Conservation (phyloP, 495 filamentous ascomycete genomes). For the Cryomyces antarcticus region DNA sequence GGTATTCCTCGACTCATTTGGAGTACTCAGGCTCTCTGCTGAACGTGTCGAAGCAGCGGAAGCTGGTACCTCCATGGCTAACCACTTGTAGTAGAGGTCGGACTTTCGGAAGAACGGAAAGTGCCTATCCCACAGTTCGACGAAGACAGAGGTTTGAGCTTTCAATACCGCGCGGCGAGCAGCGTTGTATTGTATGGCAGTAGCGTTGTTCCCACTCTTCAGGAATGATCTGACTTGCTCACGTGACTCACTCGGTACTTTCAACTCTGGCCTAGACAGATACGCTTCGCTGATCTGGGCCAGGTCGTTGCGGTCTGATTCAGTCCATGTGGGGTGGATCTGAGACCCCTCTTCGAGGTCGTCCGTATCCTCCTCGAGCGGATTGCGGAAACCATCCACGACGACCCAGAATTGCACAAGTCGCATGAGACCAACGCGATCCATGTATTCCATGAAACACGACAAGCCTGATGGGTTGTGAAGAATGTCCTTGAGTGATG, state of each 20-base stretch:
- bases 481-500: conserved; percentile 60
- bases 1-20: too few species aligned
- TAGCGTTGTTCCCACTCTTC: conserved; percentile 51
- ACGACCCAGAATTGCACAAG: conserved; percentile 98
- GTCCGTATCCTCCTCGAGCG: conserved; percentile 68
- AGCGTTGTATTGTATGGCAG: conserved; percentile 58
- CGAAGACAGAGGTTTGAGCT: conserved; percentile 64
- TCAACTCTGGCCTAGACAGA: conserved; percentile 60
- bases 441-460: conserved; percentile 99
- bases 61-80: conserved; percentile 70
- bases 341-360: conserved; percentile 43
- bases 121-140: conserved; percentile 59
- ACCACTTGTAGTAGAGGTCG: conserved; percentile 84
- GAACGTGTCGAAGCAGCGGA: not conserved
- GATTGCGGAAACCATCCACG: conserved; percentile 91
- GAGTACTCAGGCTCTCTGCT: not conserved
- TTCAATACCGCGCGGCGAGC: conserved; percentile 65
- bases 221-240: conserved; percentile 57
- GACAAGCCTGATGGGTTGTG: conserved; percentile 77
- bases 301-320: conserved; percentile 70
- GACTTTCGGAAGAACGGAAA: conserved; percentile 78
- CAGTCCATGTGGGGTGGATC: conserved; percentile 53
- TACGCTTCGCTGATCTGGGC: conserved; percentile 81
- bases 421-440: conserved; percentile 66
- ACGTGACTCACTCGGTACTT: conserved; percentile 46